Evolutionary conservation across 805 yeast genomes (phyloP), one percentile per base, ranked within the genome.

Genomic region (Alloascoidea hylecoeti): DNA sequence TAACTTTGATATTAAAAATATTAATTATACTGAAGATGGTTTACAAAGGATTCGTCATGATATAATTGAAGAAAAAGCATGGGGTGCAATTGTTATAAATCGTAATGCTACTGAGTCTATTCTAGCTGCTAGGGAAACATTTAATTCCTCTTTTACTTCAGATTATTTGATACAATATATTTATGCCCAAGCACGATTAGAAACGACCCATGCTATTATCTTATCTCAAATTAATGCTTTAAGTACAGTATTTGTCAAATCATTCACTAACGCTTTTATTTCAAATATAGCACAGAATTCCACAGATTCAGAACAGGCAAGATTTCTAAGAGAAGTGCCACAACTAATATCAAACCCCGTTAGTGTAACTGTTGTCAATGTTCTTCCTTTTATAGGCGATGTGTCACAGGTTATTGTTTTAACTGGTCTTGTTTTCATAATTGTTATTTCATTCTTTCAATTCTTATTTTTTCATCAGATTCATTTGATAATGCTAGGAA

Each of bases 391-490:
- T 38, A 53, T 55, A 1, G 59, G 71, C 46, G 60, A 69, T 2
- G 73, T 70, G 3, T 50, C 75, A 13, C 46, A 66, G 35, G 86
- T 86, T 1, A 84, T 88, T 3, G 54, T 74, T 3, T 88, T 80
- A 52, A 76, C 81, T 42, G 92, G 92, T 38, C 64, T 79, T 44
- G 77, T 82, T 52, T 81, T 74, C 51, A 61, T 79, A 51, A 67
- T 82, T 47, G 73, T 82, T 51, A 53, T 80, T 40, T 73, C 89
- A 2, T 79, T 83, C n/a, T n/a, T n/a, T n/a, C n/a, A n/a, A n/a
- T n/a, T n/a, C n/a, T n/a, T n/a, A n/a, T n/a, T n/a, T n/a, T n/a
- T n/a, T n/a, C n/a, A n/a, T n/a, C n/a, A n/a, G n/a, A n/a, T n/a
- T n/a, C n/a, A n/a, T n/a, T n/a, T n/a, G n/a, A n/a, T n/a, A n/a